Percentiles rank a stretch among this genome's conserved stretches.
phyloP scores from a whole-genome alignment of 2,329 filamentous ascomycete genomes.

The Xylariaceae sp. region DNA sequence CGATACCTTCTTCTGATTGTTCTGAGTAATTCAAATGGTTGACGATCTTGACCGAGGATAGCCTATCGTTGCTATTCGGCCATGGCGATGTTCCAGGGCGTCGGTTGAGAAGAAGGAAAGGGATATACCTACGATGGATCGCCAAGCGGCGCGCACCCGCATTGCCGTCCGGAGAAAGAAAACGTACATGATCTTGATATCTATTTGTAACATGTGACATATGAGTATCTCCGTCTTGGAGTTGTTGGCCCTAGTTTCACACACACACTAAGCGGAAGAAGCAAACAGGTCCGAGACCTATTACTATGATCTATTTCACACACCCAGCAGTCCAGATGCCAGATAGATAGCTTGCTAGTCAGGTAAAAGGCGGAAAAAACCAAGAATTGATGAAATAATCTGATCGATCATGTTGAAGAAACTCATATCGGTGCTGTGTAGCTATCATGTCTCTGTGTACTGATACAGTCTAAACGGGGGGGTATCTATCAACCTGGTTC shows the following conservation, averaged over 20 bases:
- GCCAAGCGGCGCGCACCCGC: background rate
- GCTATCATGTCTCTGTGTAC: slow-evolving; percentile 38
- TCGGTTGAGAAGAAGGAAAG: background rate
- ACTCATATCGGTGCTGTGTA: slow-evolving; percentile 37
- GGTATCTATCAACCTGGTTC: slow-evolving; percentile 43
- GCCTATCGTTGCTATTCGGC: background rate
- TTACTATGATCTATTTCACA: slow-evolving; percentile 6
- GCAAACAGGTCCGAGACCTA: slow-evolving; percentile 11
- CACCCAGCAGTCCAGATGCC: too few relatives aligned
- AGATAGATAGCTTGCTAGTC: too few relatives aligned
- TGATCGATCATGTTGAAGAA: slow-evolving; percentile 35
- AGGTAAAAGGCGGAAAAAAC: too few relatives aligned
- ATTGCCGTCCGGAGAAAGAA: background rate
- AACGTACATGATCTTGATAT: background rate
- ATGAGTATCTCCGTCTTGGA: background rate
- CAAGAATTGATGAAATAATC: slow-evolving; percentile 18
- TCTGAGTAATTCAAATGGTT: background rate
- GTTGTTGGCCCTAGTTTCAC: background rate
- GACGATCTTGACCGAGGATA: background rate
- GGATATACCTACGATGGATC: too few relatives aligned
- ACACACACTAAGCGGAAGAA: background rate
- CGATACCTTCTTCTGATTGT: background rate
- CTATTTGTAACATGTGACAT: background rate
- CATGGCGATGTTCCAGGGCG: background rate
- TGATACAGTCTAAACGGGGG: slow-evolving; percentile 42